Base-by-base conservation (phyloP, 768 basidiomycete species). In the Boletus sensibilis region DNA sequence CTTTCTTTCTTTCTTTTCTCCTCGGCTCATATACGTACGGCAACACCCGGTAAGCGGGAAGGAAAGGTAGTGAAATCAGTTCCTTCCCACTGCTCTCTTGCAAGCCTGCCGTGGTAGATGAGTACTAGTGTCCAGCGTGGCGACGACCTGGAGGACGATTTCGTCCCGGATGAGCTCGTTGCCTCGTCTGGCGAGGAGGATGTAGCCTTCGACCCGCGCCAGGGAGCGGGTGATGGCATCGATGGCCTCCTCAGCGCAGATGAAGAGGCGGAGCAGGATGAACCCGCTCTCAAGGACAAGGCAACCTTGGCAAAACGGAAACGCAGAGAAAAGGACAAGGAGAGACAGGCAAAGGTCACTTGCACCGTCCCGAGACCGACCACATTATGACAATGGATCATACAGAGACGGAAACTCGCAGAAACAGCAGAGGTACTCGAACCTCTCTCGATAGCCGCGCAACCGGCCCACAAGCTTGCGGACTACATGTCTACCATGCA, bases 131-230 rank as follows among this genome's bases (percentile, higher is more conserved):
- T 29, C 43, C 71, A 75, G 72, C 78, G 77, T 58, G 86, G 87
- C 41, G 90, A 94, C 76, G 91, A 91, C 76, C 78, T 94, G 20
- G 90, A 89, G 46, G 92, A 94, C 69, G 88, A 92, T 60, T 92
- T 88, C 66, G 76, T 88, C 49, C 79, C 80, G 33, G 86, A 94
- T 58, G 86, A 87, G 42, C 75, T 82, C 14, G 80, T 89, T 0
- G 85, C 84, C 1, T 72, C 82, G 14, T 87, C 85, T 0, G 86
- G 78, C 12, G 86, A 83, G 44, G 88, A 88, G 58, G 69, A 70
- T 0, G 50, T 49, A 4, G 34, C 49, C 51, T 68, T 71, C 18
- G 63, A 69, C 25, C 50, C 67, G 27, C 68, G 48, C 43, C 68
- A 64, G 39, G 67, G 66, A 2, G 65, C 68, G 2, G 68, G 64